Evolutionary conservation across 2,329 filamentous ascomycete genomes (phyloP).

Genomic region (Colletotrichum sp.): DNA sequence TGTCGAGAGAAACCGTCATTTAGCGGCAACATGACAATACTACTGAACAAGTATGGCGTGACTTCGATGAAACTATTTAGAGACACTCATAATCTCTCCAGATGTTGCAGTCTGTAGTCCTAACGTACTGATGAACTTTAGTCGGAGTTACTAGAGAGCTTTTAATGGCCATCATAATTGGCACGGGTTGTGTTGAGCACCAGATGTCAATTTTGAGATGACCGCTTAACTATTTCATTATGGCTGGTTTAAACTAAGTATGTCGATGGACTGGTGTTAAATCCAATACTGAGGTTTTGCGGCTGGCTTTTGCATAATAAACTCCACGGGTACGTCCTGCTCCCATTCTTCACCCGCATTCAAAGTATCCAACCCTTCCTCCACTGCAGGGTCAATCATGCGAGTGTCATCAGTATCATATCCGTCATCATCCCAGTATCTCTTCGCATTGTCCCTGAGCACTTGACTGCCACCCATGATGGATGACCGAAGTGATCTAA

Average conservation of each 20-base stretch:
- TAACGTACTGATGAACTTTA: background rate
- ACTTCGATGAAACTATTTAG: background rate
- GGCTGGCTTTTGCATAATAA: background rate
- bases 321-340: background rate
- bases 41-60: background rate
- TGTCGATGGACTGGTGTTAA: background rate
- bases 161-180: too few species aligned
- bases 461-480: background rate
- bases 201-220: background rate
- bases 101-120: background rate
- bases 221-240: background rate
- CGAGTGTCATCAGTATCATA: background rate
- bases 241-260: background rate
- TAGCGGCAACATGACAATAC: background rate
- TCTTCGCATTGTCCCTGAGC: background rate
- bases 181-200: too few species aligned
- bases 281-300: slow-evolving; percentile 5
- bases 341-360: background rate
- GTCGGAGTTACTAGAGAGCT: too few species aligned
- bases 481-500: background rate
- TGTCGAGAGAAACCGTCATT: background rate
- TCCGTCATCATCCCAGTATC: slow-evolving; percentile 5
- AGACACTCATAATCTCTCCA: background rate
- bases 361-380: background rate
- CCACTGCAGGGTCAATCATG: background rate